Base-by-base conservation (phyloP, 306 rosid species). In the Herpetospermum pedunculosum region DNA sequence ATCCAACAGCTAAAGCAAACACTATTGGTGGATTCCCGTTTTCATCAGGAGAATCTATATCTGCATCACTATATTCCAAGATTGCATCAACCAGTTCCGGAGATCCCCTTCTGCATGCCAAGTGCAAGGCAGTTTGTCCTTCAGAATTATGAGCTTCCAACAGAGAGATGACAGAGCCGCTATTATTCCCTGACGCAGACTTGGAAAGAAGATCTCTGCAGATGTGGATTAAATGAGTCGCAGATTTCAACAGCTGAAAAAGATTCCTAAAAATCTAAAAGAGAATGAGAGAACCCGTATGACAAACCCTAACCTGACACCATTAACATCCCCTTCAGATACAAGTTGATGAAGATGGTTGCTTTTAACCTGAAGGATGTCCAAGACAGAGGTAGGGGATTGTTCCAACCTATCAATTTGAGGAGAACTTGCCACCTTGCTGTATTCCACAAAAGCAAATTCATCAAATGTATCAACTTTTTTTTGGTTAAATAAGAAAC, bases 21-120 rank as follows among this genome's bases (percentile, higher is more conserved):
- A 95, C 95, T 38, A 95, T 94, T 38, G 99, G 99, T 70, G 99
- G 99, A 86, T 95, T 97, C 75, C 96, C 96, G 69, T 95, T 96
- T 77, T 91, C 92, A 83, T 91, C 99, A 83, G 88, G 80, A 54
- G 92, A 88, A 83, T 95, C 99, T 77, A 95, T 92, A 81, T 89
- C 81, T 8, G 97, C 97, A 62, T 95, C 97, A 74, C 73, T 75
- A 57, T 83, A 85, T 79, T 80, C 92, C 85, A 95, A 85, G 78
- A 95, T 95, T 52, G 92, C 89, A 74, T 95, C 92, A 12, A 95
- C 97, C 82, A 95, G 90, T 70, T 89, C 97, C 34, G 89, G 89
- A 75, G 89, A 87, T 73, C 99, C 99, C 41, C 99, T 91, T 78
- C 96, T 87, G 79, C 99, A 95, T 77, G 99, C 99, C 83, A 95